These are phyloP conservation scores for Pyrenula massariospora DNA, from an alignment of 495 filamentous ascomycete species.

Conservation along the genomic window DNA sequence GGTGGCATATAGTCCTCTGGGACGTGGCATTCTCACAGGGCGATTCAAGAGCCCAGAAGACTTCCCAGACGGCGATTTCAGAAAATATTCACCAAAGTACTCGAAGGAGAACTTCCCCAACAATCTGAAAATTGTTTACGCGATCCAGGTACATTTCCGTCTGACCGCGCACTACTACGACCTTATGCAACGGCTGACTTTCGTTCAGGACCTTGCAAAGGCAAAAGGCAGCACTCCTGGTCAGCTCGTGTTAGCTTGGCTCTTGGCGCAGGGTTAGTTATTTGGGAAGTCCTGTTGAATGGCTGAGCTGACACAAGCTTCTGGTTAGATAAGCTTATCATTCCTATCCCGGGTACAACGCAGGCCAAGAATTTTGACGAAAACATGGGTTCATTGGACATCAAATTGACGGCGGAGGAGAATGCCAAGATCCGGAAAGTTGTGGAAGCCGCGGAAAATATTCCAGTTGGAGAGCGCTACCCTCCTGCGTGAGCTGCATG, in stretches of 20 bases:
- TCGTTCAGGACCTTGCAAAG: conserved; percentile 23
- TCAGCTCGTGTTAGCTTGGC: conserved; percentile 42
- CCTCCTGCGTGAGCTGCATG: neutral
- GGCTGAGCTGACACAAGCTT: neutral
- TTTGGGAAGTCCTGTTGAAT: neutral
- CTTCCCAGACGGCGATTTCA: conserved; percentile 31
- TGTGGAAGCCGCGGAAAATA: conserved; percentile 21
- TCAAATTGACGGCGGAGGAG: conserved; percentile 36
- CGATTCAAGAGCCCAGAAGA: conserved; percentile 29
- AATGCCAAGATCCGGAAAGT: conserved; percentile 26
- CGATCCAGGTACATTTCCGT: conserved; percentile 10
- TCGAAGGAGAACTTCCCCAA: conserved; percentile 34
- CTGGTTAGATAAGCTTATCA: conserved; percentile 14
- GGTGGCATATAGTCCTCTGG: conserved; percentile 52
- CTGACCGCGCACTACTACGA: neutral
- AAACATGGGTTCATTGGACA: conserved; percentile 31
- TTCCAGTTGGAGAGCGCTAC: conserved; percentile 1
- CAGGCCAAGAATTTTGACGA: conserved; percentile 40
- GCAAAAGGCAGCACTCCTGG: conserved; percentile 27
- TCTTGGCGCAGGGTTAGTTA: conserved; percentile 47
- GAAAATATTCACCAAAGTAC: conserved; percentile 32
- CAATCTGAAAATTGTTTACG: conserved; percentile 35
- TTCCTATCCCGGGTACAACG: conserved; percentile 50
- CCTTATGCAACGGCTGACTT: neutral
- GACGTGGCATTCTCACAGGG: conserved; percentile 46